Evolutionary conservation across 2,329 filamentous ascomycete species (phyloP).

Genomic region (Penicillium glabrum): DNA sequence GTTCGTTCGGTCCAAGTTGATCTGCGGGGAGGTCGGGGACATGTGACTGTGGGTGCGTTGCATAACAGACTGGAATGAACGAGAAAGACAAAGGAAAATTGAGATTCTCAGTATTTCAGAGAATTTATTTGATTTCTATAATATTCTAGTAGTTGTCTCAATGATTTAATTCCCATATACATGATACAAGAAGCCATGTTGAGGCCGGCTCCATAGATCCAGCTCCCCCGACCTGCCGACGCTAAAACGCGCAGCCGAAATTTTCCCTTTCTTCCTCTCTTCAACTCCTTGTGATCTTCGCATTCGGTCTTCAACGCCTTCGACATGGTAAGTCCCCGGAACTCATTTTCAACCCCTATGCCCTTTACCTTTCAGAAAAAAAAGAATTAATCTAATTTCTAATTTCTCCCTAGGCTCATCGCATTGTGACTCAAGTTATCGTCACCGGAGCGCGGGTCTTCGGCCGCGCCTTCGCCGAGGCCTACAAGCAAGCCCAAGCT

Average conservation of each 20-base stretch:
- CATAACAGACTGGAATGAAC: not conserved
- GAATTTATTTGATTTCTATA: not conserved
- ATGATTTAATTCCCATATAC: not conserved
- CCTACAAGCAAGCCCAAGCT: slow-evolving; percentile 91
- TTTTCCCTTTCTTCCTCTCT: slow-evolving; percentile 25
- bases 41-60: slow-evolving; percentile 22
- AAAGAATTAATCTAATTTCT: not conserved
- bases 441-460: slow-evolving; percentile 87
- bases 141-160: not conserved
- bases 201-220: slow-evolving; percentile 9
- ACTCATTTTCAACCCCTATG: not conserved
- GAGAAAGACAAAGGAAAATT: not conserved
- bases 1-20: slow-evolving; percentile 22
- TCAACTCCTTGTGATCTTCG: slow-evolving; percentile 20
- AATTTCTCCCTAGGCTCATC: slow-evolving; percentile 68
- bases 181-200: not conserved
- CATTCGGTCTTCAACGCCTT: slow-evolving; percentile 12
- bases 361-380: not conserved
- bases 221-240: slow-evolving; percentile 19
- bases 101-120: not conserved
- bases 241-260: slow-evolving; percentile 27
- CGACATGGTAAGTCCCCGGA: slow-evolving; percentile 25
- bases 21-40: slow-evolving; percentile 25
- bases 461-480: slow-evolving; percentile 88
- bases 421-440: slow-evolving; percentile 90